Percentiles rank a stretch among this genome's conserved stretches.
Conservation (phyloP, 2,329 filamentous ascomycete species). For the Penicillium sp. region DNA sequence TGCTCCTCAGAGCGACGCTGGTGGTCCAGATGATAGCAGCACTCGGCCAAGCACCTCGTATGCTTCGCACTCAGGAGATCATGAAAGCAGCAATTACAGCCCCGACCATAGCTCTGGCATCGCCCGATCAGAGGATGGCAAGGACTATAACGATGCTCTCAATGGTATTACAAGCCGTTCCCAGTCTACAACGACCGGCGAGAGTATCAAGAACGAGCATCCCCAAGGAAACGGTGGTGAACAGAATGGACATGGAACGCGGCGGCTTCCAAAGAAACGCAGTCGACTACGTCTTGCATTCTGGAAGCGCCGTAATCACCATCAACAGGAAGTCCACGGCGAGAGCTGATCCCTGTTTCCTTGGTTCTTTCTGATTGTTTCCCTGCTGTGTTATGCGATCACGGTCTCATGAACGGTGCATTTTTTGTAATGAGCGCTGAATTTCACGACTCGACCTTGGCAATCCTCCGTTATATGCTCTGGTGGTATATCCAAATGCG, state of each 20-base stretch:
- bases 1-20: constrained; percentile 30
- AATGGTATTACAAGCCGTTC: constrained; percentile 29
- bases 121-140: constrained; percentile 21
- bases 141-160: constrained; percentile 24
- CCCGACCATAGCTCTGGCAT: constrained; percentile 24
- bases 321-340: constrained; percentile 33
- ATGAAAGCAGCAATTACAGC: constrained; percentile 21
- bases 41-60: constrained; percentile 35
- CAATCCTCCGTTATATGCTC: neutral
- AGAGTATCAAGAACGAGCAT: constrained; percentile 27
- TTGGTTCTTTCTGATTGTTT: constrained; percentile 5
- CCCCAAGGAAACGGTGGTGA: constrained; percentile 14
- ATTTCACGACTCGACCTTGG: constrained; percentile 10
- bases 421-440: constrained; percentile 24
- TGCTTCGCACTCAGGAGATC: constrained; percentile 20
- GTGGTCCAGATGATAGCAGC: constrained; percentile 28
- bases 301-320: constrained; percentile 39
- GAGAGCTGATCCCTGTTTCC: constrained; percentile 27
- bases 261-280: constrained; percentile 36
- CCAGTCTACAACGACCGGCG: constrained; percentile 28
- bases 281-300: constrained; percentile 44
- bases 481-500: neutral
- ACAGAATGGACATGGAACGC: constrained; percentile 21
- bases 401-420: constrained; percentile 29
- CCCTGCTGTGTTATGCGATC: constrained; percentile 20